A percentile compares a stretch with the other conserved stretches of the same genome.
These are phyloP conservation scores for Theileria sp. DNA, from an alignment of 169 alveolate genomes.

Conservation along the genomic window DNA sequence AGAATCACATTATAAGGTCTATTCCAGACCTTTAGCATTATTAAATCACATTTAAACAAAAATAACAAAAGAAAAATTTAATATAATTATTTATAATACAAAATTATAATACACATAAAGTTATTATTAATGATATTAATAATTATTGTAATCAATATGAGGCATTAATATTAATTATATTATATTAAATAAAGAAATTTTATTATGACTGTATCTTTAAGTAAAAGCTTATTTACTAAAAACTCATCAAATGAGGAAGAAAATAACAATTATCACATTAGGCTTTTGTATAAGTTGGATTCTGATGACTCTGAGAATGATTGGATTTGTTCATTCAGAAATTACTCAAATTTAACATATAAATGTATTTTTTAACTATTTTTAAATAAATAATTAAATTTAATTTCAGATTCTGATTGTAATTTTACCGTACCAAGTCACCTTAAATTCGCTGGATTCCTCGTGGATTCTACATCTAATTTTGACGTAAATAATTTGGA, in stretches of 20 bases:
- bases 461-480: slow-evolving; percentile 1
- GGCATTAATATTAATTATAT: neutral
- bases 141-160: neutral
- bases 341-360: neutral
- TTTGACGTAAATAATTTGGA: neutral
- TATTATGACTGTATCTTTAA: neutral
- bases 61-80: neutral
- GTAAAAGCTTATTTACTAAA: slow-evolving; percentile 5
- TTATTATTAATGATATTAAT: neutral
- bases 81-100: neutral
- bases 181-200: neutral
- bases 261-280: neutral
- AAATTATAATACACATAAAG: neutral
- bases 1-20: slow-evolving; percentile 30
- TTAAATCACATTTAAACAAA: neutral
- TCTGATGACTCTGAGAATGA: neutral
- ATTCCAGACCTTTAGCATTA: slow-evolving; percentile 39
- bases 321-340: slow-evolving; percentile 61
- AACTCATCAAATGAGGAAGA: neutral
- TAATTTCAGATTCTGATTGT: neutral
- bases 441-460: slow-evolving; percentile 48
- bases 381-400: neutral
- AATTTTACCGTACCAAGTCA: slow-evolving; percentile 35
- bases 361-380: slow-evolving; percentile 27
- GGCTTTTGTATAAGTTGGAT: slow-evolving; percentile 13